phyloP scores from a whole-genome alignment of 345 rosid species.

The Stellera chamaejasme region DNA sequence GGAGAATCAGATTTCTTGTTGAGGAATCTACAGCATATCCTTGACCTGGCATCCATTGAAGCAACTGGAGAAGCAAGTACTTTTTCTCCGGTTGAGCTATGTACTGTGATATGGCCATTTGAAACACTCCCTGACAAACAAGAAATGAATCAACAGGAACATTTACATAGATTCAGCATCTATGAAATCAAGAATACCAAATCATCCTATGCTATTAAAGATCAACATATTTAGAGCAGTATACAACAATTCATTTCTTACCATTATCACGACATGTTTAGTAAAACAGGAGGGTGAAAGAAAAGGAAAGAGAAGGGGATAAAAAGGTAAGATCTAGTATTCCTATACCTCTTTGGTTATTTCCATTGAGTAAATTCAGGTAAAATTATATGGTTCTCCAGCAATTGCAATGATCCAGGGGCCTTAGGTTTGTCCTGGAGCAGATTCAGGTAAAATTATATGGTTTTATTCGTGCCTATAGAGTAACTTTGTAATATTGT shows the following conservation, averaged over 20 bases:
- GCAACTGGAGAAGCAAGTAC: constrained; percentile 67
- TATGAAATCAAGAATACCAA: neutral
- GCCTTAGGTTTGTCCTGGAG: constrained; percentile 73
- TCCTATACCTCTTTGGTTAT: no score
- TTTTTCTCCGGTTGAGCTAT: constrained; percentile 62
- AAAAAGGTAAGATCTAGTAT: no score
- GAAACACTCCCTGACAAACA: constrained; percentile 47
- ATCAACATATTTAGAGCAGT: neutral
- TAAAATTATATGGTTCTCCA: constrained; percentile 36
- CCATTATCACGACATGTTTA: no score
- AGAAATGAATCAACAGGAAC: constrained; percentile 8
- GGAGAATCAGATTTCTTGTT: constrained; percentile 66
- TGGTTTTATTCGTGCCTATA: neutral
- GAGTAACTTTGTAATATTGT: no score
- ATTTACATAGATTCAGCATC: neutral
- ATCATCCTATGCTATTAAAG: neutral
- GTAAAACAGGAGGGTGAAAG: no score
- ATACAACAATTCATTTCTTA: no score
- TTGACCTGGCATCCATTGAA: constrained; percentile 91
- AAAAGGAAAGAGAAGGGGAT: no score
- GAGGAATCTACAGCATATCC: constrained; percentile 65
- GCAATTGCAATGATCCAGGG: constrained; percentile 59
- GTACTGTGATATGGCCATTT: constrained; percentile 48
- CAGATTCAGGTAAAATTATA: constrained; percentile 60
- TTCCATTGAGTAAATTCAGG: neutral